phyloP scores from a whole-genome alignment of 208 protist genomes.

The Leishmania braziliensis region DNA sequence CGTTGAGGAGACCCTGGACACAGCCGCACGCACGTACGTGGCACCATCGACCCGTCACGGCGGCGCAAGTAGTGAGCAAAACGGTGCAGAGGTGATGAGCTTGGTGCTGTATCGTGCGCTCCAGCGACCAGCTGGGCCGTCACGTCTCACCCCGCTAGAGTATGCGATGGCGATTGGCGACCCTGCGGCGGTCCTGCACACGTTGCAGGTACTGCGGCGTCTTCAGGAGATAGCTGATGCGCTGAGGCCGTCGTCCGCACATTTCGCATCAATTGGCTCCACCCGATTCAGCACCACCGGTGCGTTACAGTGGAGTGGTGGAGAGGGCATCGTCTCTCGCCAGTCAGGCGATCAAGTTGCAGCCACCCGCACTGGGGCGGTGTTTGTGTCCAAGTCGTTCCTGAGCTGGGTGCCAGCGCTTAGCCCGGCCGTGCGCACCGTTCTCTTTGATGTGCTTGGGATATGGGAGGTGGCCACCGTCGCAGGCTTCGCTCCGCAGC shows the following conservation, averaged over 20 bases:
- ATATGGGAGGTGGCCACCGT: slow-evolving; percentile 48
- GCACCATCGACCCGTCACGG: not conserved
- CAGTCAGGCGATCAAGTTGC: not conserved
- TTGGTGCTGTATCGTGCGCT: slow-evolving; percentile 43
- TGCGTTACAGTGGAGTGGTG: not conserved
- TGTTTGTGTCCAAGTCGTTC: slow-evolving; percentile 43
- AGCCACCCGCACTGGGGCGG: not conserved
- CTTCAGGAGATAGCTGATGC: slow-evolving; percentile 35
- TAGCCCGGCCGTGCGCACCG: slow-evolving; percentile 64
- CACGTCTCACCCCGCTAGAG: slow-evolving; percentile 71
- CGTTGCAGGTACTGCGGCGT: slow-evolving; percentile 59
- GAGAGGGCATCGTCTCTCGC: not conserved
- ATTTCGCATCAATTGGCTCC: not conserved
- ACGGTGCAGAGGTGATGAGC: slow-evolving; percentile 33
- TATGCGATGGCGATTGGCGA: slow-evolving; percentile 64
- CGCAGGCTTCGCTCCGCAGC: slow-evolving; percentile 42
- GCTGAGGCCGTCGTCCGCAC: not conserved
- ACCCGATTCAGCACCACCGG: not conserved
- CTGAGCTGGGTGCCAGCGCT: slow-evolving; percentile 55
- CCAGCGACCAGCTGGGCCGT: slow-evolving; percentile 40
- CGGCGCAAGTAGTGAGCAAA: slow-evolving; percentile 9
- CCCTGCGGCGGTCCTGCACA: slow-evolving; percentile 58
- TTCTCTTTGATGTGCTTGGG: slow-evolving; percentile 78
- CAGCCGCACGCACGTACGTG: slow-evolving; percentile 14
- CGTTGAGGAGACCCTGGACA: slow-evolving; percentile 41